phyloP scores from a whole-genome alignment of 306 rosid species.

The Parietaria judaica region DNA sequence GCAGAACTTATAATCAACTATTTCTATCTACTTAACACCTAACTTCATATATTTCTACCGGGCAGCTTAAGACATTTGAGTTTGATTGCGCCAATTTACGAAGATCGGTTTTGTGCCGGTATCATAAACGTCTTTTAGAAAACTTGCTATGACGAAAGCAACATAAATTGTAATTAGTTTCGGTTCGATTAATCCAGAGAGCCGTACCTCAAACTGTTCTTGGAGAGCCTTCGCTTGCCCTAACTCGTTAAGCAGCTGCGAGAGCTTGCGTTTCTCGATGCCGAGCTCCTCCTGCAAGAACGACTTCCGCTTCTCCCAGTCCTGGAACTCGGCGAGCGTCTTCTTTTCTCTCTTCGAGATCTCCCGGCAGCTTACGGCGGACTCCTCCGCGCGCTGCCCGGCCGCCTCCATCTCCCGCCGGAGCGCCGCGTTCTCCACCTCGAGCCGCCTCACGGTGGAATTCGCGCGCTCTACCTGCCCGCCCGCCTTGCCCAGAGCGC shows the following conservation, averaged over 20 bases:
- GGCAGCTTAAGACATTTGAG: not conserved
- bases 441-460: slow-evolving; percentile 65
- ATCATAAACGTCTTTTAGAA: too few species aligned
- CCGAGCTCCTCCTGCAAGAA: slow-evolving; percentile 57
- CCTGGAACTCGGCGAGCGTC: slow-evolving; percentile 49
- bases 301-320: slow-evolving; percentile 76
- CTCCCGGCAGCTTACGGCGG: slow-evolving; percentile 76
- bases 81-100: too few species aligned
- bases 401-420: slow-evolving; percentile 87
- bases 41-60: too few species aligned
- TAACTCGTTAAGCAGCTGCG: slow-evolving; percentile 44
- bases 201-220: slow-evolving; percentile 65
- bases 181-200: too few species aligned
- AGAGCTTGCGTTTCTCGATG: slow-evolving; percentile 47
- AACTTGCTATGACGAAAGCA: too few species aligned
- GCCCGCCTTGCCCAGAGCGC: slow-evolving; percentile 71
- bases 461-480: slow-evolving; percentile 84
- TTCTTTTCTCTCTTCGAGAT: slow-evolving; percentile 71
- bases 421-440: slow-evolving; percentile 59
- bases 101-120: too few species aligned
- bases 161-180: too few species aligned
- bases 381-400: slow-evolving; percentile 53
- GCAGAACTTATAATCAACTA: too few species aligned
- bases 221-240: slow-evolving; percentile 54
- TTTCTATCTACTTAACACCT: too few species aligned